Base-by-base conservation (phyloP, 1,284 basidiomycete species). In the Butyriboletus appendiculatus region DNA sequence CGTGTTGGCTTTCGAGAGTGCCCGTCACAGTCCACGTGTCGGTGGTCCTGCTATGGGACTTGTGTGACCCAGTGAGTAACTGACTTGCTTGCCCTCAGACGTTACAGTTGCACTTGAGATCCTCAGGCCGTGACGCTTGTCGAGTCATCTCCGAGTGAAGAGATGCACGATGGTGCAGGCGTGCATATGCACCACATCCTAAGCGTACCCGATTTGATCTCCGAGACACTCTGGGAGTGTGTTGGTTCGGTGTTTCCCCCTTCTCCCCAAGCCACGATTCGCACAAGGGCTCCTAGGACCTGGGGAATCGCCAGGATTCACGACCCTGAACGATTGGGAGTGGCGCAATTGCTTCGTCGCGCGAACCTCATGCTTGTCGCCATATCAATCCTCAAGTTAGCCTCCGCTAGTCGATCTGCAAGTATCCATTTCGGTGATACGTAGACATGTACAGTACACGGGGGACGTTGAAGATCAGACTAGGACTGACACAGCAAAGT, bases 301-400 rank as follows among this genome's bases (percentile, higher is more conserved):
- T 52, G 48, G 48, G 49, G 34, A 50, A 50, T 26, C n/a, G 32
- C 22, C 38, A 55, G 32, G 32, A 55, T 37, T 45, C 18, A 46
- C 18, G 18, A 55, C 51, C 51, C 53, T 53, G 41, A 55, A 24
- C 20, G n/a, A 55, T 33, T 7, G 24, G 8, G 26, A 24, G 45
- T 26, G 37, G 45, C n/a, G 14, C n/a, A 10, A 8, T 26, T 43
- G 22, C 22, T 24, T 24, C 40, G 41, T 24, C 24, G 24, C 24
- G 39, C 26, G 41, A 18, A 45, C 43, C 18, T 48, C 44, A 28
- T 47, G n/a, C n/a, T n/a, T n/a, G 46, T 28, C 46, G 26, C 12
- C 24, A 11, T 46, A 26, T 26, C 12, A 9, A 26, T 45, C 18
- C 26, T 20, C 39, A 20, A 20, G 40, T 30, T 15, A n/a, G n/a